Percentiles rank a stretch among this genome's conserved stretches.
Conservation (phyloP, 2,329 filamentous ascomycete genomes). For the Colletotrichum sp. region DNA sequence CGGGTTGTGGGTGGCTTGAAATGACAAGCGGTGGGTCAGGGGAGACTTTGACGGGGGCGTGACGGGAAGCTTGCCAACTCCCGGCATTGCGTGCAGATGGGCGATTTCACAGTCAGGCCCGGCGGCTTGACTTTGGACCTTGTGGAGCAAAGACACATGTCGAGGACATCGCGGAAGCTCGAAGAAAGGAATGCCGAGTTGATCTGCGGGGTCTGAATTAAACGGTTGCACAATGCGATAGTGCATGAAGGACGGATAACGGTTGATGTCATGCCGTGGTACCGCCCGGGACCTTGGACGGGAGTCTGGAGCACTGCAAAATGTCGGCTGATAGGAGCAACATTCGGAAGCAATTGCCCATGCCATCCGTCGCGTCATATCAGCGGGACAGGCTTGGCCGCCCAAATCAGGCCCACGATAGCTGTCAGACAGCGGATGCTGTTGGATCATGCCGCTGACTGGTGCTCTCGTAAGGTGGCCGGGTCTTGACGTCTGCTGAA, state of each 20-base stretch:
- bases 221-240: neutral
- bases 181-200: neutral
- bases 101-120: neutral
- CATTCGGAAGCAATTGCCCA: neutral
- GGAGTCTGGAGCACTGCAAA: neutral
- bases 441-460: neutral
- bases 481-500: neutral
- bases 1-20: neutral
- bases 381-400: neutral
- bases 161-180: neutral
- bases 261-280: neutral
- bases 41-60: neutral
- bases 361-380: neutral
- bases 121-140: neutral
- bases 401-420: neutral
- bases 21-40: conserved; percentile 4
- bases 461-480: neutral
- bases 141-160: neutral
- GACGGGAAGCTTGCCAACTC: neutral
- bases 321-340: neutral
- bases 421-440: neutral
- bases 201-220: neutral
- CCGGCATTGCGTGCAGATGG: neutral
- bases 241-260: neutral
- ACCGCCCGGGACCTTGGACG: neutral